Base-by-base conservation (phyloP, 768 basidiomycete species). In the Lanmaoa pseudosensibilis region DNA sequence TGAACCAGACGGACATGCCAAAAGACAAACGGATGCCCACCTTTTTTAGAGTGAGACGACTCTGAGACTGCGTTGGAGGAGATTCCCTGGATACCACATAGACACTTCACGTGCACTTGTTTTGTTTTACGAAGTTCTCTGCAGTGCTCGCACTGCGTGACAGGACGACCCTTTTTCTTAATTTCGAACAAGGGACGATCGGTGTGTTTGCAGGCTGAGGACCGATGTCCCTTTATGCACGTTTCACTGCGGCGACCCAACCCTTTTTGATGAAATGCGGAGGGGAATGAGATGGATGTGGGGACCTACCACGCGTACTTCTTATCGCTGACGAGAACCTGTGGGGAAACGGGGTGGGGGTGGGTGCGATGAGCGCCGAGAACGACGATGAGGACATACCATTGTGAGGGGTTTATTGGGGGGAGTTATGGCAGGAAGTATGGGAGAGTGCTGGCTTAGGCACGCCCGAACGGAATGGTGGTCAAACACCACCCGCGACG, bases 201-300 rank as follows among this genome's bases (percentile, higher is more conserved):
- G 51, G 84, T 88, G 70, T 96, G 94, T 67, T 85, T 87, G 75
- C 94, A 96, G 32, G 85, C 82, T 16, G 91, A 92, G 16, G 93
- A 94, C 47, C 94, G 84, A 74, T 96, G 93, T 18, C 93, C 94
- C 75, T 94, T 94, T 74, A 94, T 94, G 77, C 94, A 96, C 62
- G 91, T 89, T 77, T 90, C 90, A 73, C 92, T 93, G 64, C 23
- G 56, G 48, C 2, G 52, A 47, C 1, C 15, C 19, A 11, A 16
- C n/a, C 21, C 37, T n/a, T 30, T 51, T 49, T 40, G 40, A 53
- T 53, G 54, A 39, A 54, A 54, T 52, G 53, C n/a, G 53, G 46
- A 43, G 40, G 15, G 16, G n/a, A 21, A n/a, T 27, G n/a, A 46
- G 16, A 48, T 32, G 36, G 30, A 18, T n/a, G 50, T 40, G 49